These are phyloP conservation scores for Thielaviopsis populi DNA, from an alignment of 2,329 filamentous ascomycete genomes.

Conservation along the genomic window DNA sequence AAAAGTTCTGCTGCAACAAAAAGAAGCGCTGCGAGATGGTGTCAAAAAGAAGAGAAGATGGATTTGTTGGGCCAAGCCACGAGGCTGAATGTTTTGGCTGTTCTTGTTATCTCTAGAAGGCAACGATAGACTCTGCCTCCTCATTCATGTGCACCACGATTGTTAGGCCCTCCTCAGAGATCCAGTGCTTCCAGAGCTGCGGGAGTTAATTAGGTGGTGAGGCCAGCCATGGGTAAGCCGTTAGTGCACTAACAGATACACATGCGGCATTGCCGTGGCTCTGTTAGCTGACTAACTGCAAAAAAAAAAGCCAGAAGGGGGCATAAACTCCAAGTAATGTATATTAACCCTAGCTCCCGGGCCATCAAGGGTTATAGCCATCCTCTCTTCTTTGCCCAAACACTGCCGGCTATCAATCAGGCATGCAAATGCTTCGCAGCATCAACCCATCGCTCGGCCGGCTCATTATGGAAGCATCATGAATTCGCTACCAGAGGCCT, in stretches of 20 bases:
- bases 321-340: background rate
- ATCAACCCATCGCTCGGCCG: background rate
- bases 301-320: background rate
- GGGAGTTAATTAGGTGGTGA: constrained; percentile 19
- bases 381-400: background rate
- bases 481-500: constrained; percentile 48
- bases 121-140: background rate
- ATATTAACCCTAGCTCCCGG: background rate
- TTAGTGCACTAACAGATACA: background rate
- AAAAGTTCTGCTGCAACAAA: background rate
- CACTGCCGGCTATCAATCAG: background rate
- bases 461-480: constrained; percentile 19
- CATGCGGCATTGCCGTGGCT: no score
- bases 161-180: background rate
- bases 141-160: background rate
- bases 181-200: background rate
- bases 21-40: background rate
- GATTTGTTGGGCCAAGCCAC: background rate
- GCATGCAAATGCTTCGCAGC: background rate
- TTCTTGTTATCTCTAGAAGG: background rate
- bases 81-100: background rate
- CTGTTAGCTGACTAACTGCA: background rate
- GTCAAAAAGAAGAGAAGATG: background rate
- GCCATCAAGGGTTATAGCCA: background rate
- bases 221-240: background rate